Evolutionary conservation across 768 basidiomycete species (phyloP).

Genomic region (Suillus bovinus): DNA sequence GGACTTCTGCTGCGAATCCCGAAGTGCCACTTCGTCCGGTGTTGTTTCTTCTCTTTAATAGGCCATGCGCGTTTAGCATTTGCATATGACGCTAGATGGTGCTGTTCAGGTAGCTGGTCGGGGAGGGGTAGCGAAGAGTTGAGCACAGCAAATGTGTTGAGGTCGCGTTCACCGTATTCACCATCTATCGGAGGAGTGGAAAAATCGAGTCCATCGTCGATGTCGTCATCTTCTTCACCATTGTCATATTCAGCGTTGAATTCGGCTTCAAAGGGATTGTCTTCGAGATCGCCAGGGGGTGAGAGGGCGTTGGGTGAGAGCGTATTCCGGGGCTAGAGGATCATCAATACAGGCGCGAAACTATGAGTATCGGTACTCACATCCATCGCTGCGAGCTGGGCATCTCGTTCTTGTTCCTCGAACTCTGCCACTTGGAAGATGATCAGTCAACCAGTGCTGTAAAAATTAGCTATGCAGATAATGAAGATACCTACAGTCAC

Average conservation of each 20-base stretch:
- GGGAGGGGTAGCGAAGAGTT: slow-evolving; percentile 86
- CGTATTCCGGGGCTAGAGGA: slow-evolving; percentile 62
- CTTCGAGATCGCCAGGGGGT: slow-evolving; percentile 63
- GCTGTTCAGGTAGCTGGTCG: slow-evolving; percentile 57
- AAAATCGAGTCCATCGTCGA: slow-evolving; percentile 54
- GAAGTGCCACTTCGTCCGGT: slow-evolving; percentile 95
- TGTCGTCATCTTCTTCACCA: slow-evolving; percentile 50
- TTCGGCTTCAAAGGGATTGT: slow-evolving; percentile 80
- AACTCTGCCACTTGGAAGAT: slow-evolving; percentile 61
- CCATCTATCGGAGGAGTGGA: slow-evolving; percentile 38
- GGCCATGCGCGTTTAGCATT: slow-evolving; percentile 46
- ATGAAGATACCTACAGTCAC: slow-evolving; percentile 67
- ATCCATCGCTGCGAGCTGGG: slow-evolving; percentile 76
- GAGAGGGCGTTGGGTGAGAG: slow-evolving; percentile 69
- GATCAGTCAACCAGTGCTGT: slow-evolving; percentile 18
- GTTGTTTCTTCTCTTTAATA: slow-evolving; percentile 66
- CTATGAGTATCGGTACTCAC: slow-evolving; percentile 48
- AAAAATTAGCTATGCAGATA: slow-evolving; percentile 1
- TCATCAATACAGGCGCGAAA: slow-evolving; percentile 12
- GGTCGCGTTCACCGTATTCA: slow-evolving; percentile 42
- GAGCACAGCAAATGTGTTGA: slow-evolving; percentile 81
- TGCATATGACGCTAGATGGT: slow-evolving; percentile 70
- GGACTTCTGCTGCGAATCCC: slow-evolving; percentile 93
- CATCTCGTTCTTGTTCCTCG: slow-evolving; percentile 86
- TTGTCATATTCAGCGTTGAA: slow-evolving; percentile 47